Conservation (phyloP, 306 rosid species). For the Bauhinia variegata region DNA sequence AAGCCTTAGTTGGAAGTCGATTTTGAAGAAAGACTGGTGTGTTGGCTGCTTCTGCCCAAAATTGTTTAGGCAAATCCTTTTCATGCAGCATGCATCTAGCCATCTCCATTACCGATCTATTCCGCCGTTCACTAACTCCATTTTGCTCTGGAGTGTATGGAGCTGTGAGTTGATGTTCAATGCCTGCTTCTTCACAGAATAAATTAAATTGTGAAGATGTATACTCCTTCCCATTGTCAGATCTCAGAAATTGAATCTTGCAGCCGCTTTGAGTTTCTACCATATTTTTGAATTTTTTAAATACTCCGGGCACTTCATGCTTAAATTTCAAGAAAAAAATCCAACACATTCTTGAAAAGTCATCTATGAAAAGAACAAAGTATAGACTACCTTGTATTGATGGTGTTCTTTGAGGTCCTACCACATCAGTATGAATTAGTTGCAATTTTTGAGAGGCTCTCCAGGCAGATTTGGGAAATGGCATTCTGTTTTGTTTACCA, state of each 20-base stretch:
- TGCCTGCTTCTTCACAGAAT: background rate
- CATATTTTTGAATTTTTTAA: no score
- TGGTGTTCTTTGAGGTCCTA: no score
- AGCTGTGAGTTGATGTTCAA: background rate
- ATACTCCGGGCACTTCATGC: no score
- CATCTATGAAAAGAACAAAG: no score
- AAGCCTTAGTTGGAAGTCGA: background rate
- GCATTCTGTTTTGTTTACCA: background rate
- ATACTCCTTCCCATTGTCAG: background rate
- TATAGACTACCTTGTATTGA: no score
- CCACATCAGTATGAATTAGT: background rate
- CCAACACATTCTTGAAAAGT: no score
- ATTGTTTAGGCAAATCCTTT: background rate
- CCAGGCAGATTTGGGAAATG: constrained; percentile 4
- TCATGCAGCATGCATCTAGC: no score
- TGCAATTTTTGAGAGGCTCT: background rate
- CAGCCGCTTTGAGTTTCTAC: no score
- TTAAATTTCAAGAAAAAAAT: no score
- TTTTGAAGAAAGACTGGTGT: background rate
- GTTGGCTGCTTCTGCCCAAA: background rate
- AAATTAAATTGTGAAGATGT: background rate
- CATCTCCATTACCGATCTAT: no score
- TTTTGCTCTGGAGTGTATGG: background rate
- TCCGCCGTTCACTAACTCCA: background rate
- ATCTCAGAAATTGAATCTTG: no score